These are phyloP conservation scores for Alternaria viburni DNA, from an alignment of 2,329 filamentous ascomycete genomes.

Conservation along the genomic window DNA sequence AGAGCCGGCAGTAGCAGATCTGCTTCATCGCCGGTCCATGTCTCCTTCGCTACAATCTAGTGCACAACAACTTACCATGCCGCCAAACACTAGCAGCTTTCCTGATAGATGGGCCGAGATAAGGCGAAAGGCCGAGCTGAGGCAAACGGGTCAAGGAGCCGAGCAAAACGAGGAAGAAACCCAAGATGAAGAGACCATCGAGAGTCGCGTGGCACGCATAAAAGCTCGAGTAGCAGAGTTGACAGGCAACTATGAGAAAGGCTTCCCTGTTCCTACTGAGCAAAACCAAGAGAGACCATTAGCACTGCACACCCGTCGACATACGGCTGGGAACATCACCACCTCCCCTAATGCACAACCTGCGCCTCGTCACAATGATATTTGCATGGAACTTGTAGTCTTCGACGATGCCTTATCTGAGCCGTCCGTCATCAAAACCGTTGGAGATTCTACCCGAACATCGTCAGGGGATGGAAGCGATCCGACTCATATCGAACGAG, in stretches of 20 bases:
- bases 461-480: neutral
- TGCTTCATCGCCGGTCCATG: neutral
- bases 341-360: neutral
- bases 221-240: neutral
- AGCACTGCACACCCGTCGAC: neutral
- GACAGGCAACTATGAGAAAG: neutral
- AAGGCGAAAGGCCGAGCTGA: neutral
- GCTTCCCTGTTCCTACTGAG: neutral
- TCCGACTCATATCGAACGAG: neutral
- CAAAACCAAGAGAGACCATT: neutral
- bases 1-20: neutral
- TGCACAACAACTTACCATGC: neutral
- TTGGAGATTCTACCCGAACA: too few species aligned
- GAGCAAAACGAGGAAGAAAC: neutral
- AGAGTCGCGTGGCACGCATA: neutral
- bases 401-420: neutral
- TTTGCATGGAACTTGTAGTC: neutral
- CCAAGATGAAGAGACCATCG: neutral
- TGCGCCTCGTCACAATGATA: neutral
- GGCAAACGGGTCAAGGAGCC: neutral
- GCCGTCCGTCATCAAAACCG: accelerated
- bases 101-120: neutral
- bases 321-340: neutral
- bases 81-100: neutral
- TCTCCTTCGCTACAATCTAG: neutral